Base-by-base conservation (phyloP, 2,329 filamentous ascomycete genomes). In the Ceratocystis destructans region DNA sequence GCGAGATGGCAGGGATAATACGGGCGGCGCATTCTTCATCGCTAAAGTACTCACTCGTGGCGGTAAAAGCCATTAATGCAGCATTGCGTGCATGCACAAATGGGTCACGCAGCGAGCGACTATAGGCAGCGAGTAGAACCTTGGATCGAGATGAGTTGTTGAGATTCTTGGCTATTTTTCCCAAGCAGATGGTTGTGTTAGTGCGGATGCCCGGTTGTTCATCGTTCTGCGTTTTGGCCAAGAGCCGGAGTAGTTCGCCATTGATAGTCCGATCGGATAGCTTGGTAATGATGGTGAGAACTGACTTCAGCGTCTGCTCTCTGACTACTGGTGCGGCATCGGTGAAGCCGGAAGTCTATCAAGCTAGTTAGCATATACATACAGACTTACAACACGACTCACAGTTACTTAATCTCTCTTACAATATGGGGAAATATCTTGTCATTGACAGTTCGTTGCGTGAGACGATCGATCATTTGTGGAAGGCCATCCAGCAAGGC, bases 181-280 rank as follows among this genome's bases (percentile, higher is more conserved):
- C 94, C 0, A 99, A 78, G 73, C 93, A 97, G 66, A 99, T 99
- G 1, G 94, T 99, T 0, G 94, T 99, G 74, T 99, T 99, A 7
- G 94, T 99, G 69, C 94, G 85, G 70, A 99, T 99, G 0, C 94
- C 94, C 0, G 94, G 91, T 72, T 99, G 93, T 71, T 97, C 94
- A 69, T 99, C 94, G 71, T 97, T 99, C 59, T 94, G 91, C 1
- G 93, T 96, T 75, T 96, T 96, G 55, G 94, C 94, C 33, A 99
- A 81, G 72, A 96, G 88, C 71, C 88, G 89, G 25, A 99, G 79
- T 10, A 99, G 80, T 71, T 99, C 94, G 65, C 94, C 93, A 71
- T 99, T 99, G 71, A 97, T 87, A 6, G 89, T 89, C 46, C 94
- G 85, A 72, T 99, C 94, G 1, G 91, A 96, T 0, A 99, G 80